Conservation (phyloP, 306 rosid species). For the Castanea crenata region DNA sequence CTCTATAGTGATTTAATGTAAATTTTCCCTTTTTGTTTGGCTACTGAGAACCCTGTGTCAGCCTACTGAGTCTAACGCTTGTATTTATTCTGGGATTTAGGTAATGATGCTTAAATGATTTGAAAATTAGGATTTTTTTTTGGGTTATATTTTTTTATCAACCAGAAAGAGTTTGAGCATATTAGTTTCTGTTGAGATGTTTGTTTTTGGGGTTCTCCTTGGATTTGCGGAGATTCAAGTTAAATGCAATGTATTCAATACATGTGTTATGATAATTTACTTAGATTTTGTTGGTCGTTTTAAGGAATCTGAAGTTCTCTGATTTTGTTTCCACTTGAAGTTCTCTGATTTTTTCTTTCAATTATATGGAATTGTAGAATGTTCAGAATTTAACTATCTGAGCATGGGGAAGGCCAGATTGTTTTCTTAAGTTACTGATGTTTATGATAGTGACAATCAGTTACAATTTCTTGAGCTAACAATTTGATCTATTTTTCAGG, state of each 20-base stretch:
- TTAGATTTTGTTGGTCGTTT: neutral
- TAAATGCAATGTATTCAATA: neutral
- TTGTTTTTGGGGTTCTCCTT: neutral
- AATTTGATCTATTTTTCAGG: constrained; percentile 45
- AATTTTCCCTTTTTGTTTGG: neutral
- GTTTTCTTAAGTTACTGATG: neutral
- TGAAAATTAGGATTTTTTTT: neutral
- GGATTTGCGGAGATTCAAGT: neutral
- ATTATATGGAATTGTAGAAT: neutral
- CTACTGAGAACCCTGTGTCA: neutral
- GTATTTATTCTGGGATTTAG: neutral
- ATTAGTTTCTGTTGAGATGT: neutral
- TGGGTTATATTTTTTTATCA: neutral
- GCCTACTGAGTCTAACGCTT: neutral
- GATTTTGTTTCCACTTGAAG: neutral
- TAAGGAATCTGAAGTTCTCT: neutral
- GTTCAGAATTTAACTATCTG: neutral
- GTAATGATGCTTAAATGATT: neutral
- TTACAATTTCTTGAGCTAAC: constrained; percentile 25
- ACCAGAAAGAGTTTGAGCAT: neutral
- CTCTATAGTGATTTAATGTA: neutral
- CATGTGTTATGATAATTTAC: neutral
- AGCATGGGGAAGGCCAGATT: neutral
- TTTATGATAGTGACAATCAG: constrained; percentile 3
- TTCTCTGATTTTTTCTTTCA: neutral